Conservation (phyloP, 345 rosid species). For the Psidium friedrichsthalianum region DNA sequence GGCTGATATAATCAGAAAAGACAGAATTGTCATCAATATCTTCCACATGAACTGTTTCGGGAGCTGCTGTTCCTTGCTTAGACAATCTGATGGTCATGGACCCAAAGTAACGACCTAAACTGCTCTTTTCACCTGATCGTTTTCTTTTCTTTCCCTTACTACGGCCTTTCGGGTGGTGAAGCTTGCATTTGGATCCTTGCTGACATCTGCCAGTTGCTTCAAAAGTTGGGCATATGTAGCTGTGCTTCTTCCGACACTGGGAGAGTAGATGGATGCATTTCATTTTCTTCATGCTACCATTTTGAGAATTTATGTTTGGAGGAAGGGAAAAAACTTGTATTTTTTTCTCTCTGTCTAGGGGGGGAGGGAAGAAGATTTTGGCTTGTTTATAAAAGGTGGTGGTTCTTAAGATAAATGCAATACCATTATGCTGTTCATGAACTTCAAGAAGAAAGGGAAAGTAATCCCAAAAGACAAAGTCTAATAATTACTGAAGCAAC, state of each 20-base stretch:
- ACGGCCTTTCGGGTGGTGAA: slow-evolving; percentile 71
- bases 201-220: slow-evolving; percentile 75
- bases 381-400: not conserved
- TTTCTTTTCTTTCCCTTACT: slow-evolving; percentile 55
- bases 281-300: not conserved
- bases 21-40: slow-evolving; percentile 4
- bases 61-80: slow-evolving; percentile 18
- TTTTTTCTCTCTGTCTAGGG: not conserved
- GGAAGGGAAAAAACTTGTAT: not conserved
- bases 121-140: slow-evolving; percentile 34
- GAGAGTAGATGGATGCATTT: not conserved
- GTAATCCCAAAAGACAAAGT: not conserved
- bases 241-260: slow-evolving; percentile 98
- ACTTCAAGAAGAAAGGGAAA: not conserved
- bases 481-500: not conserved
- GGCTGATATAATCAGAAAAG: slow-evolving; percentile 40
- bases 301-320: not conserved
- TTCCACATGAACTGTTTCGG: slow-evolving; percentile 12
- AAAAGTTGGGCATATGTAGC: slow-evolving; percentile 64
- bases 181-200: slow-evolving; percentile 80
- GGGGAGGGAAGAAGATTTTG: not conserved
- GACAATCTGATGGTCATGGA: slow-evolving; percentile 7
- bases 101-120: slow-evolving; percentile 55
- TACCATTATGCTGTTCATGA: not conserved
- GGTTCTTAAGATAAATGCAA: not conserved